These are phyloP conservation scores for Echium plantagineum DNA, from an alignment of 257 asterid species.

Conservation along the genomic window DNA sequence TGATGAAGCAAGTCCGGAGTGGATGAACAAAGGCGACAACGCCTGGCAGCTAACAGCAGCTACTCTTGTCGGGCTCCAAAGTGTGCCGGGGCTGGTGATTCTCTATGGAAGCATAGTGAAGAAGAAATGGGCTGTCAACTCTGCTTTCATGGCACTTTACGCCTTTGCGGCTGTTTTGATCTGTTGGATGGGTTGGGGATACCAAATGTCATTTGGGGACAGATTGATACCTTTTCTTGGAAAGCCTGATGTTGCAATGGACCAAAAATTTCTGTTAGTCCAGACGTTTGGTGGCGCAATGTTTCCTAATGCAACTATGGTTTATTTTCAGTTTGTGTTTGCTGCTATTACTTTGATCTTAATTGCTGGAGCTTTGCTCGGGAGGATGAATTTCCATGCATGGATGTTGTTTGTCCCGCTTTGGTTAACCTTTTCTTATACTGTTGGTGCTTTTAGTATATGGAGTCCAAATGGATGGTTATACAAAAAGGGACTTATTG, in stretches of 20 bases:
- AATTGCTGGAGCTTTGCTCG: conserved; percentile 46
- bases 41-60: background rate
- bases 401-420: conserved; percentile 68
- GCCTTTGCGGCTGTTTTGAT: background rate
- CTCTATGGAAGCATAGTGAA: background rate
- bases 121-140: background rate
- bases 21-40: background rate
- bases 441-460: conserved; percentile 56
- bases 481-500: conserved; percentile 57
- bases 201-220: background rate
- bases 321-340: conserved; percentile 58
- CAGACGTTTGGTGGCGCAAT: background rate
- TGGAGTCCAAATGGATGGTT: conserved; percentile 59
- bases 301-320: conserved; percentile 30
- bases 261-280: background rate
- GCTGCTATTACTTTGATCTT: conserved; percentile 37
- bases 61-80: background rate
- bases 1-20: background rate
- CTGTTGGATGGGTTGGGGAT: background rate
- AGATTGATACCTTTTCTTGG: background rate
- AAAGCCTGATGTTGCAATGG: background rate
- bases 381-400: conserved; percentile 54
- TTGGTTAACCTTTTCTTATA: conserved; percentile 52
- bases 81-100: background rate
- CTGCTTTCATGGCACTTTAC: background rate